Evolutionary conservation across 352 stramenopile species (phyloP), one percentile per base, ranked within the genome.

Genomic region (Phytophthora sp.): DNA sequence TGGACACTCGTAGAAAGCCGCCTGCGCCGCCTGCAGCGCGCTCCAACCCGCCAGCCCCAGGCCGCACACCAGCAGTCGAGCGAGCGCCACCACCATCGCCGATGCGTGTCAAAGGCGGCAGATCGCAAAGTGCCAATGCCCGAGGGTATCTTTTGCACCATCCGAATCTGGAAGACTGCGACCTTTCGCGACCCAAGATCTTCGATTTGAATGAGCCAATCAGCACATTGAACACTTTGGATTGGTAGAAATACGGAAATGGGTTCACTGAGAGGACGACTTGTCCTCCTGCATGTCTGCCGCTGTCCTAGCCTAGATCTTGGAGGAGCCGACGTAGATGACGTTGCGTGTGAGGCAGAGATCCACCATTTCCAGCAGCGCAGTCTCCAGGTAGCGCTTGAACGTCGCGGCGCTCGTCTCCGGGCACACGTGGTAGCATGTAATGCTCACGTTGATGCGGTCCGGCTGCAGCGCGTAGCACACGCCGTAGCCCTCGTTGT

Each of bases 381-480:
- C 93, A 49, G 91, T 96, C 76, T 99, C 94, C 44, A 99, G 64
- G 53, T 95, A 72, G 58, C 96, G 87, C 66, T 91, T 97, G 62
- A 98, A 90, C 24, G 82, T 77, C 31, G 84, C 62, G 10, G 95
- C 89, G 51, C 90, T 87, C 27, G 88, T 94, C 54, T 92, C 81
- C 23, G 74, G 72, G 64, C 70, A 89, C 45, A 74, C 95, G 62
- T 93, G 84, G 61, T 98, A 94, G 39, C 83, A 84, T 24, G 95
- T 97, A 52, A 99, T 95, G 64, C 92, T 98, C 74, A 99, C 96
- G 67, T 98, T 95, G 70, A 98, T 97, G 60, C 85, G 84, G 42
- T 97, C 87, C 5, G 94, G 87, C 72, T 98, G 94, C 34, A 99
- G 85, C 6, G 92, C 96, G 76, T 99, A 99, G 63, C 92, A 97